Conservation (phyloP, 2,329 filamentous ascomycete species). For the Ceratocystis harringtonii region DNA sequence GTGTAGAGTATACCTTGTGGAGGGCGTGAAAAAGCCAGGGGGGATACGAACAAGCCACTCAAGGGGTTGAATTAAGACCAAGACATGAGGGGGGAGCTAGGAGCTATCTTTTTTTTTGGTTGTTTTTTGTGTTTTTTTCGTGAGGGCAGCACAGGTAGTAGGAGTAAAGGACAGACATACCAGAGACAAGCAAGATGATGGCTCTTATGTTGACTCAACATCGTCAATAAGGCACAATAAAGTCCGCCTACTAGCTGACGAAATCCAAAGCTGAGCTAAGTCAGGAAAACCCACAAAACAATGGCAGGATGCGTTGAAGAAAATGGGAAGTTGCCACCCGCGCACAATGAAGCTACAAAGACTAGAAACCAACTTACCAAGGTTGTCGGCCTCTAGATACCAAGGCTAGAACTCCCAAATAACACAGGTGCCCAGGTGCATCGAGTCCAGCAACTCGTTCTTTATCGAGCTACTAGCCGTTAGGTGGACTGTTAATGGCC, state of each 20-base stretch:
- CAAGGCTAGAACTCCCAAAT: too few species aligned
- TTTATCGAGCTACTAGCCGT: background rate
- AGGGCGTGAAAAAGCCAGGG: background rate
- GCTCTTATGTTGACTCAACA: background rate
- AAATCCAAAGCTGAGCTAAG: background rate
- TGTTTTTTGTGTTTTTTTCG: background rate
- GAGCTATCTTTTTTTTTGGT: background rate
- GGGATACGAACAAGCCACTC: background rate
- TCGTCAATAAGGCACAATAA: background rate
- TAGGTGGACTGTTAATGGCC: background rate
- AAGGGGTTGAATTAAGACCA: background rate
- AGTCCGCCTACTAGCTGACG: background rate
- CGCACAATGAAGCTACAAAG: background rate
- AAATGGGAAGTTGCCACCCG: background rate
- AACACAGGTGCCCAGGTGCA: too few species aligned
- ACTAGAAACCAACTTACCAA: background rate
- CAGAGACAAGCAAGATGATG: background rate
- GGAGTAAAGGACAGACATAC: background rate
- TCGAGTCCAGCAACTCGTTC: too few species aligned
- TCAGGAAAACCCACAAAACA: background rate
- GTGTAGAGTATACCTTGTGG: background rate
- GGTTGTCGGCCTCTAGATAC: background rate
- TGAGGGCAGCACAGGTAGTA: background rate
- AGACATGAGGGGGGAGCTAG: background rate
- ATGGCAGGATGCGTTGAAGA: constrained; percentile 5